phyloP scores from a whole-genome alignment of 176 grass and related monocot genomes.

The Oryza longistaminata region DNA sequence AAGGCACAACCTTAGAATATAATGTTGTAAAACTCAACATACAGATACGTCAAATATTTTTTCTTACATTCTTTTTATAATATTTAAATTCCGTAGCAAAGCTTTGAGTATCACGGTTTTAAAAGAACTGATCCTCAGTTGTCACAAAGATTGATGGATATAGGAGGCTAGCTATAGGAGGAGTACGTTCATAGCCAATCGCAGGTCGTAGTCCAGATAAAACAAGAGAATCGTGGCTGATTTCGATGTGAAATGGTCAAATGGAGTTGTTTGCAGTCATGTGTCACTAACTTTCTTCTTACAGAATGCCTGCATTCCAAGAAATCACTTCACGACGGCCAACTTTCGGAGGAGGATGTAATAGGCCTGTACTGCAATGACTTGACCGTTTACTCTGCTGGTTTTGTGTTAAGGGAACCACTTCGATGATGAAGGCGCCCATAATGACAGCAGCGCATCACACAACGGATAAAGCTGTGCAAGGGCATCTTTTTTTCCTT shows the following conservation, averaged over 20 bases:
- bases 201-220: not conserved
- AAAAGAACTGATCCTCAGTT: no score
- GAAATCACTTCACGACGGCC: constrained; percentile 19
- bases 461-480: constrained; percentile 26
- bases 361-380: constrained; percentile 14
- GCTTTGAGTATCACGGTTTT: no score
- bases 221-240: constrained; percentile 14
- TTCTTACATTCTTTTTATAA: no score
- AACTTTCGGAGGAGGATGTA: constrained; percentile 38
- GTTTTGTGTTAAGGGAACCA: constrained; percentile 33
- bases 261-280: constrained; percentile 39
- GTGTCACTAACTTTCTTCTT: constrained; percentile 19
- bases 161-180: no score
- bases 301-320: constrained; percentile 40
- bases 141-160: no score
- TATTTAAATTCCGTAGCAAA: no score
- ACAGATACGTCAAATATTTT: no score
- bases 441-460: constrained; percentile 31
- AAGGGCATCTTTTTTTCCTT: not conserved
- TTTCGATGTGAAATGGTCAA: constrained; percentile 42
- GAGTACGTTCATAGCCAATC: not conserved
- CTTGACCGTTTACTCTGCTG: constrained; percentile 11
- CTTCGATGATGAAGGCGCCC: constrained; percentile 31
- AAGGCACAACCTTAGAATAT: no score
- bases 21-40: no score